Evolutionary conservation across 768 basidiomycete species (phyloP).

Genomic region (Lactarius hatsudake): DNA sequence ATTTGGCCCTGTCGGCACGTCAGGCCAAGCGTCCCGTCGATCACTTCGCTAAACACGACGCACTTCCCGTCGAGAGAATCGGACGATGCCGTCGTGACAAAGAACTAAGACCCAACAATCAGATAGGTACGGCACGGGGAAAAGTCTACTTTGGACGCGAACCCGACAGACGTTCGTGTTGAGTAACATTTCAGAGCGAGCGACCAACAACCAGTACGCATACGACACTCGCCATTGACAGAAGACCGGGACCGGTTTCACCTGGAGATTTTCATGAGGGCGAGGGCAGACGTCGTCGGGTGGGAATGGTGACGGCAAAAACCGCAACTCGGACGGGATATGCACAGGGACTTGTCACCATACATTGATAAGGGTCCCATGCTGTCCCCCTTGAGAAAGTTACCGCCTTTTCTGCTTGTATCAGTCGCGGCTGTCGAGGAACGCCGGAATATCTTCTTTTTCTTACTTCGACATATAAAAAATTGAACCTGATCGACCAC

Average conservation of each 20-base stretch:
- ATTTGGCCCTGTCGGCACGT: conserved; percentile 83
- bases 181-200: conserved; percentile 48
- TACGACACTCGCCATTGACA: conserved; percentile 73
- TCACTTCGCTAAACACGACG: conserved; percentile 87
- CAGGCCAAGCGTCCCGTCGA: conserved; percentile 63
- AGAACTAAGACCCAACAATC: conserved; percentile 58
- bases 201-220: not conserved
- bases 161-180: conserved; percentile 93
- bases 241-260: conserved; percentile 88
- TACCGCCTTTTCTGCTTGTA: conserved; percentile 58
- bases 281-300: not conserved
- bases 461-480: conserved; percentile 92
- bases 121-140: not conserved
- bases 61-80: conserved; percentile 96
- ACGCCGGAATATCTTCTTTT: not conserved
- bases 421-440: not conserved
- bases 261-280: conserved; percentile 80
- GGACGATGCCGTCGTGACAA: conserved; percentile 92
- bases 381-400: conserved; percentile 92
- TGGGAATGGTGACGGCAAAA: not conserved
- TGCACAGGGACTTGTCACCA: conserved; percentile 84
- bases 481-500: conserved; percentile 43
- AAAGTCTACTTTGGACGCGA: conserved; percentile 19
- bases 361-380: conserved; percentile 97
- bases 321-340: conserved; percentile 21